Conservation (phyloP, 2,329 filamentous ascomycete genomes). For the Trichoderma lentiforme region DNA sequence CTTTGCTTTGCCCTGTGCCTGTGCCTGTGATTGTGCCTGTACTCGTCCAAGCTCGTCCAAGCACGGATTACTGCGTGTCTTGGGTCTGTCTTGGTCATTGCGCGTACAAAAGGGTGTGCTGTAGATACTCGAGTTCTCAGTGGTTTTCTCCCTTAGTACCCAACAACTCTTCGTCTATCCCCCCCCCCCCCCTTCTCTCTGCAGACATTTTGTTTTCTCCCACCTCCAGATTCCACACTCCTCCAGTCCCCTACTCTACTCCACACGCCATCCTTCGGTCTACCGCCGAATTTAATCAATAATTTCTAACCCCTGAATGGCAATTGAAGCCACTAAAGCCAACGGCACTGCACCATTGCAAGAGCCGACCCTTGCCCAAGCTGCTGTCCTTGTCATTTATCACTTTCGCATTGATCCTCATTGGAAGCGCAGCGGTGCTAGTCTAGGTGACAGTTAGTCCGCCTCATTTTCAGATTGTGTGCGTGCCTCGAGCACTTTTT, state of each 20-base stretch:
- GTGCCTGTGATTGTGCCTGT: not conserved
- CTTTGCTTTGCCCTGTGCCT: not conserved
- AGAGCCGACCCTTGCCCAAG: not conserved
- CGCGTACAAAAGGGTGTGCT: no score
- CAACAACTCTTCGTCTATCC: no score
- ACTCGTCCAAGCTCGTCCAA: not conserved
- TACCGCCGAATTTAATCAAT: not conserved
- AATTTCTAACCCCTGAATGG: not conserved
- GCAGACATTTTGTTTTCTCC: not conserved
- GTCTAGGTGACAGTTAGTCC: not conserved
- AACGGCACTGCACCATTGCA: not conserved
- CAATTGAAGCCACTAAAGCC: not conserved
- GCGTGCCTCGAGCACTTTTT: not conserved
- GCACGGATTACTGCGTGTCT: not conserved
- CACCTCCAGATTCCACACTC: not conserved
- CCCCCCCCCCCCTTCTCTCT: no score
- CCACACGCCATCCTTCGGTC: not conserved
- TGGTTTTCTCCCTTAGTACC: not conserved
- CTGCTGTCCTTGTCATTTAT: not conserved
- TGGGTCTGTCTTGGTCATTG: not conserved
- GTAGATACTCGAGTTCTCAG: not conserved
- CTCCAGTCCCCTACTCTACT: not conserved
- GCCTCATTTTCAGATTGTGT: not conserved
- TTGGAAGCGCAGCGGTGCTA: not conserved
- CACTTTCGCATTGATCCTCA: not conserved